Percentiles rank a stretch among this genome's conserved stretches.
These are phyloP conservation scores for Amniculicola lignicola DNA, from an alignment of 495 filamentous ascomycete species.

Conservation along the genomic window DNA sequence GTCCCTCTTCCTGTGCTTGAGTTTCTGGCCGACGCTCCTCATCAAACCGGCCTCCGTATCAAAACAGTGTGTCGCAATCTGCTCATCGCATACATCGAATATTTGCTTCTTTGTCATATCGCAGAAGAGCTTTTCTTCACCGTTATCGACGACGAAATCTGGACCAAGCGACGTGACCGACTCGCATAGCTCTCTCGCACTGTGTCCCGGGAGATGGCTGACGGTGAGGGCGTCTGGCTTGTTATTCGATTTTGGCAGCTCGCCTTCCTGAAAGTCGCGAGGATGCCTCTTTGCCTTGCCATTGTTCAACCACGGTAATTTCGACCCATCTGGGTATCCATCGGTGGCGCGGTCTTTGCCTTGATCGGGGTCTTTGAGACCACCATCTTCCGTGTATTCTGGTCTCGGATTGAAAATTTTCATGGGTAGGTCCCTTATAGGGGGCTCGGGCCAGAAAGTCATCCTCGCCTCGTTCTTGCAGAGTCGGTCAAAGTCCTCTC, in stretches of 20 bases:
- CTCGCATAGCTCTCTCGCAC: conserved; percentile 10
- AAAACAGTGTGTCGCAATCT: conserved; percentile 10
- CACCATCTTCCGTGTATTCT: background rate
- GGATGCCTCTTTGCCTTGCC: background rate
- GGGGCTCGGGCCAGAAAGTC: conserved; percentile 4
- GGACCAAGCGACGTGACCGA: conserved; percentile 1
- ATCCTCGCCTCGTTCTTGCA: conserved; percentile 2
- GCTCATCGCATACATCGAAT: conserved; percentile 1
- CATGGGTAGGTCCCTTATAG: background rate
- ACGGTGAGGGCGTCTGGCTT: background rate
- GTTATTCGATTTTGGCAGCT: background rate
- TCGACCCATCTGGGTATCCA: background rate
- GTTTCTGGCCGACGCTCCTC: no score
- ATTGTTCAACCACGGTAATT: background rate
- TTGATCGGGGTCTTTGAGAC: background rate
- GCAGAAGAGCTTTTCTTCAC: conserved; percentile 17
- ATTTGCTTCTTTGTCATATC: conserved; percentile 9
- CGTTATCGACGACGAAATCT: conserved; percentile 3
- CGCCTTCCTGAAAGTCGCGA: background rate
- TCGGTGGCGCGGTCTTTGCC: background rate
- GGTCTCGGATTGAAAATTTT: background rate
- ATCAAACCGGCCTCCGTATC: no score
- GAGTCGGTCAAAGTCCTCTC: conserved; percentile 9
- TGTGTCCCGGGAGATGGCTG: background rate
- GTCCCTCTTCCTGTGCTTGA: no score